Base-by-base conservation (phyloP, 2,329 filamentous ascomycete species). In the Phaeoacremonium minimum region DNA sequence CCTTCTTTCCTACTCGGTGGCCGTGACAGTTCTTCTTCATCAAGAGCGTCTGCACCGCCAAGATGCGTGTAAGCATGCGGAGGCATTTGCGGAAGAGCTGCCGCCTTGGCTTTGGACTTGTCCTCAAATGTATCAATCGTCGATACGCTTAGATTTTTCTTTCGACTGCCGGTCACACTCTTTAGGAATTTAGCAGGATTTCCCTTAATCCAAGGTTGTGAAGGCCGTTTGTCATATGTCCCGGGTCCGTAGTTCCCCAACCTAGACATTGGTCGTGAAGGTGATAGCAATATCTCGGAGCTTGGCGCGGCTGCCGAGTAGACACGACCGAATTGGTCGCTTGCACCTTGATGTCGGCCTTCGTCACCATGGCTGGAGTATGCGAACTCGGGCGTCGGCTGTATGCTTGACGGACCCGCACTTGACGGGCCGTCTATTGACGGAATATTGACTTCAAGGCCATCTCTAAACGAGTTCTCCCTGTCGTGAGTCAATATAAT, bases 371-470 rank as follows among this genome's bases (percentile, higher is more conserved):
- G 22, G 22, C 22, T 40, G 15, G 32, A 43, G 40, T 51, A 50
- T 12, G 48, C 45, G 12, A 43, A 41, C 2, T 48, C 48, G 4
- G 51, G 46, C 4, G 46, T 50, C n/a, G 38, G 47, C 28, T 47
- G 47, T 14, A 53, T 44, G 19, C 48, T 54, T 20, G 14, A 29
- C 19, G 41, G 33, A 7, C n/a, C n/a, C n/a, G n/a, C n/a, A n/a
- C n/a, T n/a, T n/a, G n/a, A n/a, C n/a, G n/a, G n/a, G n/a, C 44
- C 36, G 12, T 38, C 30, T 15, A 50, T 36, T 6, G 47, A 42
- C 4, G 54, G 55, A 8, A 59, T 51, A 26, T 46, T 47, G 35
- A 53, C 44, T 18, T 59, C 51, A n/a, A 59, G 33, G 7, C 37
- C 46, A 28, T 49, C 50, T 12, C 52, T 47, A 35, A 55, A 59